Conservation (phyloP, 805 yeast genomes). For the Candida ulmi region DNA sequence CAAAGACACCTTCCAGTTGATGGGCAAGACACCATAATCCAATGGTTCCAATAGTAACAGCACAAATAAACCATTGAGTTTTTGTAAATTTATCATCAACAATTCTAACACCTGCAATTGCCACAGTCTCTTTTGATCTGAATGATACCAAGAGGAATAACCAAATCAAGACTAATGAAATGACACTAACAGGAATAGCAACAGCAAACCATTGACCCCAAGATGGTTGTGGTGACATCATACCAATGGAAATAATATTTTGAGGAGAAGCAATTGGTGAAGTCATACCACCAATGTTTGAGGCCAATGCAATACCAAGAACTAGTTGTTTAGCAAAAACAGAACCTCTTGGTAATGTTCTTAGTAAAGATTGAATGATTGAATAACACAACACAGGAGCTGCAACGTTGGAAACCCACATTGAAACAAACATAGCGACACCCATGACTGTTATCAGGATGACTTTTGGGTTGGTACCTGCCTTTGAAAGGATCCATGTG, state of each 20-base stretch:
- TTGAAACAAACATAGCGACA: slow-evolving; percentile 79
- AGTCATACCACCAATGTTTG: slow-evolving; percentile 94
- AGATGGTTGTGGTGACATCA: slow-evolving; percentile 76
- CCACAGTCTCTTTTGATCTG: slow-evolving; percentile 43
- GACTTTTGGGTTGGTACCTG: slow-evolving; percentile 80
- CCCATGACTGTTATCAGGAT: slow-evolving; percentile 78
- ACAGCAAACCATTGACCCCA: slow-evolving; percentile 96
- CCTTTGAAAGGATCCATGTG: slow-evolving; percentile 70
- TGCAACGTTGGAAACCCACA: slow-evolving; percentile 97
- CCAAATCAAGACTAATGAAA: slow-evolving; percentile 69
- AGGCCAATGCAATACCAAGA: slow-evolving; percentile 87
- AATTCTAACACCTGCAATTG: slow-evolving; percentile 40
- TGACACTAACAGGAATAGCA: slow-evolving; percentile 70
- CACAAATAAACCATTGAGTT: slow-evolving; percentile 69
- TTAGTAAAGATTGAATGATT: slow-evolving; percentile 81
- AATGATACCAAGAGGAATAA: slow-evolving; percentile 60
- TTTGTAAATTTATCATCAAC: slow-evolving; percentile 64
- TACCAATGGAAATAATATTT: slow-evolving; percentile 82
- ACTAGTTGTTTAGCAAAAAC: slow-evolving; percentile 79
- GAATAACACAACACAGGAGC: slow-evolving; percentile 93
- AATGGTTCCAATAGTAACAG: slow-evolving; percentile 68
- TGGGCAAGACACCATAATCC: slow-evolving; percentile 87
- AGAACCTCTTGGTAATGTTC: slow-evolving; percentile 76
- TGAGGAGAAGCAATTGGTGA: slow-evolving; percentile 98
- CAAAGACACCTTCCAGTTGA: slow-evolving; percentile 63